Percentiles rank a stretch among this genome's conserved stretches.
Evolutionary conservation across 176 grass and related monocot genomes (phyloP).

Genomic region (Urochloa ruziziensis): DNA sequence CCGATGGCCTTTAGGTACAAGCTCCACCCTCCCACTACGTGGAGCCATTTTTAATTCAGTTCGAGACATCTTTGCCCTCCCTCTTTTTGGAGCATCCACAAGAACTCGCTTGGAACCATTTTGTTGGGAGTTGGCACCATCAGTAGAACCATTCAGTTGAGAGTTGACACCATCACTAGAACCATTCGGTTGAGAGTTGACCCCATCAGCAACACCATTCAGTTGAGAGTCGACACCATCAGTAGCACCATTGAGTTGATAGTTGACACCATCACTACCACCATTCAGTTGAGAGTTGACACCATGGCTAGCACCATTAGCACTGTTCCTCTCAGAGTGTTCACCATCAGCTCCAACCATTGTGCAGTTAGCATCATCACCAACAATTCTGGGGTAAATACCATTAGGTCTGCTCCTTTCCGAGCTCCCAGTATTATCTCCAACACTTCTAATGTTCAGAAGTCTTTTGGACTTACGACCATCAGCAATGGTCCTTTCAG

Average conservation of each 20-base stretch:
- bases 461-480: neutral
- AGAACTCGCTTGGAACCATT: neutral
- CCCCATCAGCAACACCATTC: neutral
- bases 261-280: neutral
- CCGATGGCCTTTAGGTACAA: neutral
- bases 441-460: neutral
- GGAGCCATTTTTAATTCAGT: neutral
- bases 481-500: neutral
- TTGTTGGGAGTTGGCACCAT: neutral
- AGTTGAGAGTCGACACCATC: neutral
- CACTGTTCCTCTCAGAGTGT: neutral
- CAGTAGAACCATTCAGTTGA: neutral
- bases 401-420: neutral
- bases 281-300: neutral
- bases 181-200: neutral
- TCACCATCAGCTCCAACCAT: neutral
- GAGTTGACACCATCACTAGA: neutral
- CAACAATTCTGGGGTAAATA: neutral
- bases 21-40: neutral
- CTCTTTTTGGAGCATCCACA: neutral
- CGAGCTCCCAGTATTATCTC: neutral
- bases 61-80: neutral
- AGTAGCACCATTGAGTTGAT: neutral
- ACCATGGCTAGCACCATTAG: neutral
- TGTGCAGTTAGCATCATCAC: neutral